These are phyloP conservation scores for Carallia pectinifolia DNA, from an alignment of 345 rosid species.

Conservation along the genomic window DNA sequence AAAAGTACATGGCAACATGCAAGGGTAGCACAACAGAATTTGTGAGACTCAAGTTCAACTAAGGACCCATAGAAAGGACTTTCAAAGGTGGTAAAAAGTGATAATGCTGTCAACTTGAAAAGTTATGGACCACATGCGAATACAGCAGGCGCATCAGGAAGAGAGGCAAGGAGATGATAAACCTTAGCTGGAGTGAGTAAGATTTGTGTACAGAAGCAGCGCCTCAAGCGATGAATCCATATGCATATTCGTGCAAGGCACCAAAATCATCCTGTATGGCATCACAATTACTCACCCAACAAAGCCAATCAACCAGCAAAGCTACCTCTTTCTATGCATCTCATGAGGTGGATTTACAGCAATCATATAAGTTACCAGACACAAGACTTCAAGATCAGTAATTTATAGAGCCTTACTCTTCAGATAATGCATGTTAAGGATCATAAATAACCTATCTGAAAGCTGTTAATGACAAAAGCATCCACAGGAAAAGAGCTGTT, in stretches of 20 bases:
- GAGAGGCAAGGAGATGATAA: conserved; percentile 40
- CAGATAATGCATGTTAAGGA: background rate
- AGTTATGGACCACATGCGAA: conserved; percentile 16
- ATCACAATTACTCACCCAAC: conserved; percentile 64
- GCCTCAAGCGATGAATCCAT: conserved; percentile 53
- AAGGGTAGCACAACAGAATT: background rate
- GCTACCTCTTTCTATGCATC: conserved; percentile 37
- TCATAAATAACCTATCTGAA: background rate
- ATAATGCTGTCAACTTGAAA: conserved; percentile 3
- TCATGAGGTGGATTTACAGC: conserved; percentile 17
- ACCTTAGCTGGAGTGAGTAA: conserved; percentile 60
- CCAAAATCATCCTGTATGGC: conserved; percentile 55
- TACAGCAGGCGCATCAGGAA: conserved; percentile 25
- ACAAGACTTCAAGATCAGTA: background rate
- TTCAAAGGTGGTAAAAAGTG: background rate
- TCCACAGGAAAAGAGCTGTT: background rate
- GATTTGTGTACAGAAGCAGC: conserved; percentile 49
- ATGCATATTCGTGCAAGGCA: conserved; percentile 38
- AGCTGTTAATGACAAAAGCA: background rate
- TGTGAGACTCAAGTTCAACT: background rate
- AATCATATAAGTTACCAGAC: conserved; percentile 3
- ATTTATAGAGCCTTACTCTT: background rate
- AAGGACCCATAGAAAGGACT: background rate
- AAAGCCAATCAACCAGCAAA: conserved; percentile 49
- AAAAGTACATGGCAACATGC: background rate